Percentiles rank a stretch among this genome's conserved stretches.
phyloP scores from a whole-genome alignment of 345 rosid species.

The Citrus trifoliata region DNA sequence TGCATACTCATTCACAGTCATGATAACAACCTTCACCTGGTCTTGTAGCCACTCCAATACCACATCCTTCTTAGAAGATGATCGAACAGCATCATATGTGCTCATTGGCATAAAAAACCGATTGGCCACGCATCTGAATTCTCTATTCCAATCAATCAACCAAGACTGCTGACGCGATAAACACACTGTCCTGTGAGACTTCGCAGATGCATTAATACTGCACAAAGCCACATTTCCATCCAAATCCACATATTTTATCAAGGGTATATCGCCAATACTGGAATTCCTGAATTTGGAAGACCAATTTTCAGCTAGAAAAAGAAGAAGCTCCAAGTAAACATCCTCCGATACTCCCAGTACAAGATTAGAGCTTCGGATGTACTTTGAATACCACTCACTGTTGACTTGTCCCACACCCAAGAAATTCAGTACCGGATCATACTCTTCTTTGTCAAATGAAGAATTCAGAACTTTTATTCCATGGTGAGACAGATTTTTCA shows the following conservation, averaged over 20 bases:
- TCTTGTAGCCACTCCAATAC: constrained; percentile 43
- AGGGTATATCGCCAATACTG: constrained; percentile 34
- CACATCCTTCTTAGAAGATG: constrained; percentile 12
- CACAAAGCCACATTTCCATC: constrained; percentile 34
- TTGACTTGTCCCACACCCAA: constrained; percentile 42
- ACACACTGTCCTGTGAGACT: constrained; percentile 22
- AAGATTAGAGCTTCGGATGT: constrained; percentile 55
- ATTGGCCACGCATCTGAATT: constrained; percentile 34
- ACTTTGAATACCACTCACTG: constrained; percentile 57
- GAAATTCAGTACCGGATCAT: constrained; percentile 43
- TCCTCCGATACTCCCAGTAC: constrained; percentile 42
- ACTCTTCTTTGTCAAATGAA: constrained; percentile 37
- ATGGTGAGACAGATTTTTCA: constrained; percentile 63
- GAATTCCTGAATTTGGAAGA: constrained; percentile 27
- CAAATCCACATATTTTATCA: constrained; percentile 42
- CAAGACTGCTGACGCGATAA: constrained; percentile 20
- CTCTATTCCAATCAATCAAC: constrained; percentile 58
- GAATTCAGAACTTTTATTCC: constrained; percentile 42
- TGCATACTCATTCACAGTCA: constrained; percentile 36
- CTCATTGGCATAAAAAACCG: constrained; percentile 42
- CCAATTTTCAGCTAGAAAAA: constrained; percentile 57
- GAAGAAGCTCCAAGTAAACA: constrained; percentile 46
- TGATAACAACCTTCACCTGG: background rate
- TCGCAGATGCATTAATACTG: constrained; percentile 24
- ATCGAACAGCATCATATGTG: constrained; percentile 31